Percentiles rank a stretch among this genome's conserved stretches.
Conservation (phyloP, 805 yeast species). For the Candida nemodendra region DNA sequence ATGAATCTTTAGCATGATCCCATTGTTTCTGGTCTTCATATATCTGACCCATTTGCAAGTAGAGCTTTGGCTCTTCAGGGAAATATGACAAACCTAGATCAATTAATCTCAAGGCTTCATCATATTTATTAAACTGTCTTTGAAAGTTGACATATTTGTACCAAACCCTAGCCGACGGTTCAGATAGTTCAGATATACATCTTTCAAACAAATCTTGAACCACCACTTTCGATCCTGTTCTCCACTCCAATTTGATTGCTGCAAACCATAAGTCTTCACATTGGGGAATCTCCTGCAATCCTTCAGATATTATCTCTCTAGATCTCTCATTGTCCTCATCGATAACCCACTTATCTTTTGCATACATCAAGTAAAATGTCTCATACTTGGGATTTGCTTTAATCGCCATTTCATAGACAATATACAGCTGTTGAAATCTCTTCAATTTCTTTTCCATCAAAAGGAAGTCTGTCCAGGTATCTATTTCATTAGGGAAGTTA, state of each 20-base stretch:
- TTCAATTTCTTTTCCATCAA: constrained; percentile 30
- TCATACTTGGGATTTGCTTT: constrained; percentile 47
- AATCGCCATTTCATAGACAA: constrained; percentile 55
- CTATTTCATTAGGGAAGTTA: constrained; percentile 44
- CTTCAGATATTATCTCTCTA: constrained; percentile 48
- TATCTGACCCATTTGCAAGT: constrained; percentile 64
- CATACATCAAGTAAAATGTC: constrained; percentile 62
- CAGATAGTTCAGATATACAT: constrained; percentile 11
- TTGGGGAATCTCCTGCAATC: constrained; percentile 41
- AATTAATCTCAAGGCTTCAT: constrained; percentile 40
- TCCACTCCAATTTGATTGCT: constrained; percentile 60
- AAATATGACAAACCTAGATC: constrained; percentile 48
- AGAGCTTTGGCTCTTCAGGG: constrained; percentile 51
- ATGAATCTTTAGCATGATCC: constrained; percentile 46
- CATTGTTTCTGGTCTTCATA: constrained; percentile 30
- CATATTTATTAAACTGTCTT: constrained; percentile 37
- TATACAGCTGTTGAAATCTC: constrained; percentile 35
- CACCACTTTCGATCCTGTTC: constrained; percentile 34
- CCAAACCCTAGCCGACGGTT: constrained; percentile 53
- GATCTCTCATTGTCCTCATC: constrained; percentile 51
- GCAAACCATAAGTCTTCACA: constrained; percentile 69
- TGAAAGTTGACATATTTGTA: constrained; percentile 55
- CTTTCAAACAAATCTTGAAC: constrained; percentile 38
- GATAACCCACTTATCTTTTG: constrained; percentile 62
- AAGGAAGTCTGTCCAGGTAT: constrained; percentile 51